phyloP scores from a whole-genome alignment of 2,329 filamentous ascomycete genomes.

The Periconia sp. region DNA sequence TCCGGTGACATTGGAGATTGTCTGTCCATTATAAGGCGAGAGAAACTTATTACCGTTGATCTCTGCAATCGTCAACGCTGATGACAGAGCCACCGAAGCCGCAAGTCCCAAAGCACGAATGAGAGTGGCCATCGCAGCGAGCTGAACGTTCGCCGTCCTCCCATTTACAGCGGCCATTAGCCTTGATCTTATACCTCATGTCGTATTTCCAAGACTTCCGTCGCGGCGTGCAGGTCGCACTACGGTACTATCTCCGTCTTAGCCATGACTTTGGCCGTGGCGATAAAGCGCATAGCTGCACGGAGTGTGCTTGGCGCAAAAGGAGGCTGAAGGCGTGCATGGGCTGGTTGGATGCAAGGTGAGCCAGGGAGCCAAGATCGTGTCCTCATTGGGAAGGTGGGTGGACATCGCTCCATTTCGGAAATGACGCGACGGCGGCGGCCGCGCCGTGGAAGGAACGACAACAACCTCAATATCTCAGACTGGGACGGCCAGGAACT shows the following conservation, averaged over 20 bases:
- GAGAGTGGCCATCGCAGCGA: conserved; percentile 14
- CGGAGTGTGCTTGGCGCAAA: conserved; percentile 9
- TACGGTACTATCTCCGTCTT: neutral
- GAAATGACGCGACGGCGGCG: conserved; percentile 13
- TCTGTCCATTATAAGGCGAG: conserved; percentile 64
- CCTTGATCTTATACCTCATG: conserved; percentile 12
- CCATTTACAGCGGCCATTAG: neutral
- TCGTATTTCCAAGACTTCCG: no score
- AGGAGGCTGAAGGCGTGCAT: conserved; percentile 18
- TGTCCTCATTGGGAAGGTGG: conserved; percentile 11
- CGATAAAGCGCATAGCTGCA: conserved; percentile 7
- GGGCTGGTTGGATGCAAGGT: conserved; percentile 14
- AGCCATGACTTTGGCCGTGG: neutral
- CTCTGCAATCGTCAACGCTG: conserved; percentile 43
- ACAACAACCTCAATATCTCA: no score
- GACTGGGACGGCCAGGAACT: no score
- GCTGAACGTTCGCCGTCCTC: conserved; percentile 2
- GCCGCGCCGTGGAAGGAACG: no score
- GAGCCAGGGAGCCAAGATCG: conserved; percentile 5
- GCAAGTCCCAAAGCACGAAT: conserved; percentile 9
- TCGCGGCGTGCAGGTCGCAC: conserved; percentile 1
- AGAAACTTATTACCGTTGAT: conserved; percentile 72
- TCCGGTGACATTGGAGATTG: conserved; percentile 65
- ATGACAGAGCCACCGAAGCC: conserved; percentile 13
- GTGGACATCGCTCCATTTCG: conserved; percentile 3